Conservation (phyloP, 1,284 basidiomycete genomes). For the Naganishia liquefaciens region DNA sequence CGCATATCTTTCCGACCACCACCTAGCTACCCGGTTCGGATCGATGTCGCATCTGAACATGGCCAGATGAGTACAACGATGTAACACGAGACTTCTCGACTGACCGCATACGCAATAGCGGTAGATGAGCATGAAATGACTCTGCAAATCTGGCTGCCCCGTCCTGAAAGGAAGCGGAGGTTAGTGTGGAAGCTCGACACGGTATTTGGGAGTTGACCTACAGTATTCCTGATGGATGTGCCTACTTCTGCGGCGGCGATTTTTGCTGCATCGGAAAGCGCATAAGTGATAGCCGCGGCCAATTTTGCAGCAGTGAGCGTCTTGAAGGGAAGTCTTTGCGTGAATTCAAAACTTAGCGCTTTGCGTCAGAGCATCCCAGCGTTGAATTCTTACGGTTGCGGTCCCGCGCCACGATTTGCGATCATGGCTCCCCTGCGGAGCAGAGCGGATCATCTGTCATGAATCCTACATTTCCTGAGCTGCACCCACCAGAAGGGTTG, state of each 20-base stretch:
- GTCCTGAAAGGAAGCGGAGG: constrained; percentile 50
- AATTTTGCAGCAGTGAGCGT: constrained; percentile 60
- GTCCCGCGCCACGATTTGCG: neutral
- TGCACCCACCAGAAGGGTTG: neutral
- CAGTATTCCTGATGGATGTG: constrained; percentile 60
- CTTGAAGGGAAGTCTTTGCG: constrained; percentile 55
- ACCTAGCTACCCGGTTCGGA: constrained; percentile 58
- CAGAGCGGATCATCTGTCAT: neutral
- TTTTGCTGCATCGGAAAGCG: constrained; percentile 57
- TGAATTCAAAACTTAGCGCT: neutral
- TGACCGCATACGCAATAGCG: constrained; percentile 62
- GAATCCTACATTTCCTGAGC: too few species aligned
- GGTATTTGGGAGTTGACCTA: constrained; percentile 44
- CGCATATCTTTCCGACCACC: constrained; percentile 62
- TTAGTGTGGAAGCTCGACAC: constrained; percentile 2
- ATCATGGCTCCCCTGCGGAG: constrained; percentile 7
- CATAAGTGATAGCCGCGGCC: constrained; percentile 60
- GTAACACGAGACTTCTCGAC: constrained; percentile 3
- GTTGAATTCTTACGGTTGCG: constrained; percentile 4
- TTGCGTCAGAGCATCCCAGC: neutral
- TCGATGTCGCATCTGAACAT: constrained; percentile 60
- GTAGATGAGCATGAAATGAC: constrained; percentile 64
- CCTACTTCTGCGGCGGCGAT: constrained; percentile 60
- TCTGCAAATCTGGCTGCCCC: constrained; percentile 60
- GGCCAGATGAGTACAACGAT: neutral